Percentiles rank a stretch among this genome's conserved stretches.
Evolutionary conservation across 169 alveolate species (phyloP).

Genomic region (Eimeria sp.): DNA sequence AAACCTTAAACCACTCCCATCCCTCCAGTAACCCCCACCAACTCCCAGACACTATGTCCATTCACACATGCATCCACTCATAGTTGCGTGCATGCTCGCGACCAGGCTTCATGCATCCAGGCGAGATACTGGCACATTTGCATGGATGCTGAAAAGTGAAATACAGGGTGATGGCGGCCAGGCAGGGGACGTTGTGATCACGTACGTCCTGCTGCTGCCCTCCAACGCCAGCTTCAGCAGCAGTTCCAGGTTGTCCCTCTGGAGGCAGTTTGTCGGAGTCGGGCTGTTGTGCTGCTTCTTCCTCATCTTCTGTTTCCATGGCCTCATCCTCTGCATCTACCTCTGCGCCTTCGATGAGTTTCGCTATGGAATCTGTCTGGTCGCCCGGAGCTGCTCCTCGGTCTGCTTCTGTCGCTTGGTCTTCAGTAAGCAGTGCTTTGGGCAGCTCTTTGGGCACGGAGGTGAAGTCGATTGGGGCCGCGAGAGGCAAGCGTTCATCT

Average conservation of each 20-base stretch:
- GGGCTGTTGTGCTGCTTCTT: slow-evolving; percentile 36
- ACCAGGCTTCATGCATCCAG: not conserved
- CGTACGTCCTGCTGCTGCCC: slow-evolving; percentile 49
- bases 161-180: not conserved
- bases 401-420: slow-evolving; percentile 14
- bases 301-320: slow-evolving; percentile 81
- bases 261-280: not conserved
- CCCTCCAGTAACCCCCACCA: not conserved
- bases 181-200: not conserved
- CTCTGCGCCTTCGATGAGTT: slow-evolving; percentile 81
- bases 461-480: slow-evolving; percentile 83
- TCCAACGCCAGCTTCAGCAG: not conserved
- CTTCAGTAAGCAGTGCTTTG: slow-evolving; percentile 38
- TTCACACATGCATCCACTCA: not conserved
- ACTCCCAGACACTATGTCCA: not conserved
- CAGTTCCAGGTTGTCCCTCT: not conserved
- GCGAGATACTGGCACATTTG: not conserved
- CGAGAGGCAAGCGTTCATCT: slow-evolving; percentile 83
- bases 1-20: not conserved
- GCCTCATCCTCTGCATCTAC: slow-evolving; percentile 82
- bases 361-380: slow-evolving; percentile 65
- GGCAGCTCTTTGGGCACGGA: slow-evolving; percentile 66
- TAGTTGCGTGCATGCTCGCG: not conserved
- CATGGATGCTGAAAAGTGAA: not conserved
- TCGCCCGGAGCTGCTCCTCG: slow-evolving; percentile 1